A percentile compares a stretch with the other conserved stretches of the same genome.
Evolutionary conservation across 768 basidiomycete species (phyloP).

Genomic region (Amanita subjunquillea): DNA sequence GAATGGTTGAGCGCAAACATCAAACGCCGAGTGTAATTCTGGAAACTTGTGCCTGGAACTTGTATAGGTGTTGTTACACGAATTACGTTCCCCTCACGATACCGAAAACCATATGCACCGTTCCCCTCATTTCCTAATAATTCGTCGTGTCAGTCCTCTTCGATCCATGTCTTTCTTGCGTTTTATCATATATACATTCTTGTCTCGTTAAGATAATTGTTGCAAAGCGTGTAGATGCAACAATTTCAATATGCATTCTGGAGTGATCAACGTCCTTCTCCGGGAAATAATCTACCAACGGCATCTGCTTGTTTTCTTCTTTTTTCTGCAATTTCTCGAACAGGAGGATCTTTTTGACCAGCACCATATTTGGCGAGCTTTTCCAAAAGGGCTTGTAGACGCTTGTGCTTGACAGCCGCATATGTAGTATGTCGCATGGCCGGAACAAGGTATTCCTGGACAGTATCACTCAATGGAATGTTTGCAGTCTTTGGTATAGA

Average conservation of each 20-base stretch:
- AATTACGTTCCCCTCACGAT: conserved; percentile 51
- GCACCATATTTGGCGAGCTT: conserved; percentile 66
- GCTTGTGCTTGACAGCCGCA: conserved; percentile 54
- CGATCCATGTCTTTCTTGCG: conserved; percentile 9
- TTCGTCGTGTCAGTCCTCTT: conserved; percentile 18
- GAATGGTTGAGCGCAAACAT: conserved; percentile 94
- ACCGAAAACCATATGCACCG: conserved; percentile 41
- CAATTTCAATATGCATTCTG: background rate
- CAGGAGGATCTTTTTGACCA: conserved; percentile 44
- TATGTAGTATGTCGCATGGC: conserved; percentile 60
- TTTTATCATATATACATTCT: background rate
- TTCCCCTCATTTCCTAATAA: conserved; percentile 24
- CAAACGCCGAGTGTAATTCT: conserved; percentile 67
- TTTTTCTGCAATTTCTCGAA: conserved; percentile 60
- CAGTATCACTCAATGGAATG: conserved; percentile 60
- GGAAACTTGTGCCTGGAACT: conserved; percentile 28
- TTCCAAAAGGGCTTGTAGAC: conserved; percentile 64
- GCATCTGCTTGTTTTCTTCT: conserved; percentile 71
- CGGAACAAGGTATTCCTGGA: conserved; percentile 74
- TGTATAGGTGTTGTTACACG: conserved; percentile 40
- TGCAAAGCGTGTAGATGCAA: background rate
- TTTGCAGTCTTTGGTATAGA: conserved; percentile 43
- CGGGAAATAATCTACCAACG: conserved; percentile 64
- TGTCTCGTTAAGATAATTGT: background rate
- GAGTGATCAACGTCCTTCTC: conserved; percentile 39